Evolutionary conservation across 805 yeast species (phyloP).

Genomic region (Ogataea methylovora): DNA sequence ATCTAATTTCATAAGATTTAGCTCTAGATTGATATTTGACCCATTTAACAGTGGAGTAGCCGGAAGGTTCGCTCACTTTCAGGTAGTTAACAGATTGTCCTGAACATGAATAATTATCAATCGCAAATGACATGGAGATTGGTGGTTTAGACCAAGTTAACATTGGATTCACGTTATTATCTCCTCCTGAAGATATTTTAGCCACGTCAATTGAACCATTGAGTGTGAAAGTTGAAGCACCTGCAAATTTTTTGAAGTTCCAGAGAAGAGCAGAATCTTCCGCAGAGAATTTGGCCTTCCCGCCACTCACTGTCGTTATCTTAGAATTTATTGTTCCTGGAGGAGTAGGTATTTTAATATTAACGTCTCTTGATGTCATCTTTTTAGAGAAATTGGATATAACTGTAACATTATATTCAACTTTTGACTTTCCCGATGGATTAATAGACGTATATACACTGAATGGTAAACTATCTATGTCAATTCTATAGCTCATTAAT

Average conservation of each 20-base stretch:
- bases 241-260: slow-evolving; percentile 63
- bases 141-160: slow-evolving; percentile 67
- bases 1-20: slow-evolving; percentile 77
- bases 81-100: slow-evolving; percentile 71
- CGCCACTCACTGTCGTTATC: slow-evolving; percentile 38
- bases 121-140: slow-evolving; percentile 55
- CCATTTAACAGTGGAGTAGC: slow-evolving; percentile 78
- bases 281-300: slow-evolving; percentile 62
- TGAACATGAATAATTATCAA: slow-evolving; percentile 70
- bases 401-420: slow-evolving; percentile 54
- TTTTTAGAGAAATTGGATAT: slow-evolving; percentile 55
- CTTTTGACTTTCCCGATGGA: slow-evolving; percentile 31
- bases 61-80: slow-evolving; percentile 49
- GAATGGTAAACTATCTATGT: slow-evolving; percentile 65
- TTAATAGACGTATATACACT: slow-evolving; percentile 48
- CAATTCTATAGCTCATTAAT: slow-evolving; percentile 64
- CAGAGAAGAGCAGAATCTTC: slow-evolving; percentile 61
- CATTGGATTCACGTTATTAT: neutral
- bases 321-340: slow-evolving; percentile 43
- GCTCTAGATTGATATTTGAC: slow-evolving; percentile 71
- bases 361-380: slow-evolving; percentile 55
- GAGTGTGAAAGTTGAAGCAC: slow-evolving; percentile 55
- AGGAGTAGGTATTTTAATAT: slow-evolving; percentile 64
- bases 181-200: slow-evolving; percentile 12
- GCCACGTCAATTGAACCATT: slow-evolving; percentile 40